Base-by-base conservation (phyloP, 306 rosid species). In the Prosopis cineraria region DNA sequence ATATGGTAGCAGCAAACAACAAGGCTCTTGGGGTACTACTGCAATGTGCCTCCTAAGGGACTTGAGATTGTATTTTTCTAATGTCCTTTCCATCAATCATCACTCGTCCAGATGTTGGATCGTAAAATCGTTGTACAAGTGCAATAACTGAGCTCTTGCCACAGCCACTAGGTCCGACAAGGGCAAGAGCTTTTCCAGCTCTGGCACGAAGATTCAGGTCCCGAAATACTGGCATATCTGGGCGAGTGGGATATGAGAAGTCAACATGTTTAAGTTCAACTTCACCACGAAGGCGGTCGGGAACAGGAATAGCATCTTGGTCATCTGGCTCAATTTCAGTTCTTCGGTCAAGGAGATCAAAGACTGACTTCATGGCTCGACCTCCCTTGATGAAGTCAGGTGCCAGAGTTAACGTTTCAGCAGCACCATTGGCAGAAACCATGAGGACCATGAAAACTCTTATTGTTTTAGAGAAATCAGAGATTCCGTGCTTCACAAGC, bases 341-440 rank as follows among this genome's bases (percentile, higher is more conserved):
- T 82, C 92, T 86, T 0, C 99, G 93, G 84, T 95, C 99, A 6
- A 95, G 97, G 74, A 95, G 99, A 12, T 93, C 90, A 56, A 95
- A 95, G 40, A 95, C 99, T n/a, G 99, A 95, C 72, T 76, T 82
- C 99, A 95, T 93, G 60, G 99, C 99, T 60, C 89, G 85, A 30
- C 98, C 99, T 71, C 99, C 99, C 85, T 95, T 95, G 78, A 95
- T 91, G 65, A 95, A 95, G 82, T 95, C 99, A 33, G 99, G 99
- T 82, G 99, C 99, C n/a, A 95, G 78, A 30, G 99, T 95, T 36
- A 95, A 74, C 44, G 99, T 95, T 82, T 95, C 99, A 8, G 99
- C 99, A 48, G 99, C 99, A 19, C 99, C 99, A 39, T 95, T 95
- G 40, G 99, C 99, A 22, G 99, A 95, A 64, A 95, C 98, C 99